A percentile compares a stretch with the other conserved stretches of the same genome.
Evolutionary conservation across 2,329 filamentous ascomycete genomes (phyloP).

Genomic region (Microdochium bolleyi): DNA sequence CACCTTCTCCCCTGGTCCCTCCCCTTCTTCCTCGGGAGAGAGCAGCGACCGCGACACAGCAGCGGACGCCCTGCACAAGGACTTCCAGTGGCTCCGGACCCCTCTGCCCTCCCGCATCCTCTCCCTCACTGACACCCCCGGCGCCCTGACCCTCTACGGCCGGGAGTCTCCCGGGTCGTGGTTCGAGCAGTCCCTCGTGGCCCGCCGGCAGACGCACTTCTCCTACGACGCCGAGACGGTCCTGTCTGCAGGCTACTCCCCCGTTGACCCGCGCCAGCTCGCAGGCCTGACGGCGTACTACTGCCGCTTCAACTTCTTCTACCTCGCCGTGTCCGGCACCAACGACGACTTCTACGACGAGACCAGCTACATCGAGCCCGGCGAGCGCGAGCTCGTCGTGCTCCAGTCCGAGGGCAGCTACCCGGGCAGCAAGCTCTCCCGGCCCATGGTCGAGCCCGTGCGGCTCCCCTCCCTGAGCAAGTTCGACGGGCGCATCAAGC

Average conservation of each 20-base stretch:
- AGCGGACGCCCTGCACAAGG: constrained; percentile 32
- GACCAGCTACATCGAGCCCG: constrained; percentile 10
- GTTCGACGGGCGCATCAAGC: constrained; percentile 41
- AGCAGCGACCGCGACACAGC: neutral
- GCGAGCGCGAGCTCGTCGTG: constrained; percentile 49
- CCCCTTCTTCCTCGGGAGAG: neutral
- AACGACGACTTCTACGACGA: constrained; percentile 21
- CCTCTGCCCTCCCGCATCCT: constrained; percentile 48
- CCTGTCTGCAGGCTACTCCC: constrained; percentile 35
- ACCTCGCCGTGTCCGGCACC: constrained; percentile 49
- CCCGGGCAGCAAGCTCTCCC: constrained; percentile 38
- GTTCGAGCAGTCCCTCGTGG: constrained; percentile 51
- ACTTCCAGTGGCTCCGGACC: constrained; percentile 51
- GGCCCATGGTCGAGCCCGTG: constrained; percentile 33
- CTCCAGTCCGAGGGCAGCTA: constrained; percentile 48
- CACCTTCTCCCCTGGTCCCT: constrained; percentile 25
- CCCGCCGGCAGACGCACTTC: constrained; percentile 48
- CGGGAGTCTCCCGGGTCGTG: constrained; percentile 47
- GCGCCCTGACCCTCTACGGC: constrained; percentile 37
- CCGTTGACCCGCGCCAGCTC: constrained; percentile 51
- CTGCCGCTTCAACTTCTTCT: constrained; percentile 58
- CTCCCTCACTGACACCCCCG: constrained; percentile 16
- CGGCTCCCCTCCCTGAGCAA: constrained; percentile 33
- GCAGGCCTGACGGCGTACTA: constrained; percentile 56
- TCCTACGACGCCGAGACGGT: constrained; percentile 52